Percentiles rank a stretch among this genome's conserved stretches.
Evolutionary conservation across 495 filamentous ascomycete genomes (phyloP).

Genomic region (Penicillium egyptiacum): DNA sequence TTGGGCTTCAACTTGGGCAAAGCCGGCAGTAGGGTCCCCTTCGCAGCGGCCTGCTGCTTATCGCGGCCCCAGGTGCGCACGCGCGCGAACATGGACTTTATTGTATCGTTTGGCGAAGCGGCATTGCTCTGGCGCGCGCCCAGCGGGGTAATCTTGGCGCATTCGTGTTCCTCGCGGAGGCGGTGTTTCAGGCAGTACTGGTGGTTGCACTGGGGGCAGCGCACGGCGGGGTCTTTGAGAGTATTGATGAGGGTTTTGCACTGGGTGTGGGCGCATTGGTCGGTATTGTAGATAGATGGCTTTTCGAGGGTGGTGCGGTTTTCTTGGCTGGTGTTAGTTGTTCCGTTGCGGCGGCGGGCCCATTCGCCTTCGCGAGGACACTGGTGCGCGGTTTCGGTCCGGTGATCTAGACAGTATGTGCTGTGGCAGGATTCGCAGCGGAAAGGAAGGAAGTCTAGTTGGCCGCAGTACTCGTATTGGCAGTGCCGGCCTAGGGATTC

Average conservation of each 20-base stretch:
- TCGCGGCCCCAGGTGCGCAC: constrained; percentile 68
- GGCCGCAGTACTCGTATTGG: constrained; percentile 85
- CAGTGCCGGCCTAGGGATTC: constrained; percentile 88
- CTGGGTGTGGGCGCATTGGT: constrained; percentile 67
- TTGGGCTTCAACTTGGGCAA: constrained; percentile 54
- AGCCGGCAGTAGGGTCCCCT: constrained; percentile 35
- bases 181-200: constrained; percentile 93
- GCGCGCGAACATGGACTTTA: constrained; percentile 59
- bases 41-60: constrained; percentile 50
- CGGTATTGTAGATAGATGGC: constrained; percentile 60
- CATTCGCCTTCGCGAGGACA: constrained; percentile 84
- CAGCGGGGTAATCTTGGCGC: constrained; percentile 65
- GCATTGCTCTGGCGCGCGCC: constrained; percentile 49
- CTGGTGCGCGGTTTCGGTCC: constrained; percentile 78
- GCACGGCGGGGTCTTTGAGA: constrained; percentile 70
- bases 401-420: constrained; percentile 94
- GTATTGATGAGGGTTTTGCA: constrained; percentile 91
- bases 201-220: constrained; percentile 76
- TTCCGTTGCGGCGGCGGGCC: constrained; percentile 63
- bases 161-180: constrained; percentile 84
- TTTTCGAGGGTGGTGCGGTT: constrained; percentile 38
- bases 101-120: constrained; percentile 45
- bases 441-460: constrained; percentile 96
- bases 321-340: constrained; percentile 18
- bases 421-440: constrained; percentile 83